Evolutionary conservation across 495 filamentous ascomycete genomes (phyloP).

Genomic region (Cercophora sp.): DNA sequence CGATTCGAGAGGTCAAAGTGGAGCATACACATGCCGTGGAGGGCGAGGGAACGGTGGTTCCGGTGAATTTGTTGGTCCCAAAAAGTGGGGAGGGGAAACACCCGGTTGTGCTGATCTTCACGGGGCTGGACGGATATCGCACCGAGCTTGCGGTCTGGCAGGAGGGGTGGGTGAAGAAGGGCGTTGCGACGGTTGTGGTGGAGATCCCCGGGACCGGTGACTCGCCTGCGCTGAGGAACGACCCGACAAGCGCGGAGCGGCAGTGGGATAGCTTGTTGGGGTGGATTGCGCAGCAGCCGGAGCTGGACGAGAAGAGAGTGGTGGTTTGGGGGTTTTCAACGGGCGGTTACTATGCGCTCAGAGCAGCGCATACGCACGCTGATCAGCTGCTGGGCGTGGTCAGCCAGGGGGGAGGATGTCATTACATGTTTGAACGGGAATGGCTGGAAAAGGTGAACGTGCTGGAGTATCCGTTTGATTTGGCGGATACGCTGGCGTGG

Average conservation of each 20-base stretch:
- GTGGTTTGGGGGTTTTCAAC: slow-evolving; percentile 65
- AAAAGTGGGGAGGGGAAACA: slow-evolving; percentile 29
- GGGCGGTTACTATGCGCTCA: slow-evolving; percentile 68
- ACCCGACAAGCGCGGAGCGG: slow-evolving; percentile 42
- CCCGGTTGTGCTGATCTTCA: slow-evolving; percentile 63
- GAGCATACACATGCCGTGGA: slow-evolving; percentile 46
- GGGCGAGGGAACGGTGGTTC: slow-evolving; percentile 39
- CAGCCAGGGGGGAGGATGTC: slow-evolving; percentile 60
- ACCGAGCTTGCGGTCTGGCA: slow-evolving; percentile 66
- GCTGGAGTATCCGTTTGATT: slow-evolving; percentile 68
- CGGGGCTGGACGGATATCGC: slow-evolving; percentile 68
- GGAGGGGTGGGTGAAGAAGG: slow-evolving; percentile 53
- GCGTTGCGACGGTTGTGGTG: slow-evolving; percentile 53
- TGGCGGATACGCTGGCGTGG: slow-evolving; percentile 56
- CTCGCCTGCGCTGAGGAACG: slow-evolving; percentile 53
- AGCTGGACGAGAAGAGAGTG: slow-evolving; percentile 53
- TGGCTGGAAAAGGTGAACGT: slow-evolving; percentile 62
- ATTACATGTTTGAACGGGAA: slow-evolving; percentile 59
- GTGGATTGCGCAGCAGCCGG: slow-evolving; percentile 49
- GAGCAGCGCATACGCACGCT: slow-evolving; percentile 63
- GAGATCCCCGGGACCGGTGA: slow-evolving; percentile 77
- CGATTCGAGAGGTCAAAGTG: slow-evolving; percentile 53
- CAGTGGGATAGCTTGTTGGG: slow-evolving; percentile 62
- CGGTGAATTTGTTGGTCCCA: slow-evolving; percentile 58
- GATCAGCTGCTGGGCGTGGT: slow-evolving; percentile 54